These are phyloP conservation scores for Tarenaya hassleriana DNA, from an alignment of 345 rosid species.

Conservation along the genomic window DNA sequence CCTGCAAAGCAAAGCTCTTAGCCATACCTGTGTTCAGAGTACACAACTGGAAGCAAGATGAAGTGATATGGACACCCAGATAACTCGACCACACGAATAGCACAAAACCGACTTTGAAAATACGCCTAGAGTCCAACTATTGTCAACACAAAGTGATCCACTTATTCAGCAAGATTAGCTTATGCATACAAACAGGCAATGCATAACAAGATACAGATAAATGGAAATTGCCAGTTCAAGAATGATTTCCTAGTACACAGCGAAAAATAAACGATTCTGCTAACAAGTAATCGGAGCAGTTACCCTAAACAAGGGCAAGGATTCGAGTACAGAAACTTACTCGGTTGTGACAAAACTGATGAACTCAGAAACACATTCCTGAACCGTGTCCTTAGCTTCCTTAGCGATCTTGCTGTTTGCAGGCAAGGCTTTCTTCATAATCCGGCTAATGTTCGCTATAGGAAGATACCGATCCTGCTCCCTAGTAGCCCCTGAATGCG, in stretches of 20 bases:
- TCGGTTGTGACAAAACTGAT: background rate
- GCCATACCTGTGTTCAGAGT: background rate
- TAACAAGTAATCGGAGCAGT: too few species aligned
- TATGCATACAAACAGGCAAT: too few species aligned
- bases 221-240: too few species aligned
- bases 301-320: background rate
- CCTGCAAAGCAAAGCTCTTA: background rate
- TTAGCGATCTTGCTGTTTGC: conserved; percentile 6
- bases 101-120: too few species aligned
- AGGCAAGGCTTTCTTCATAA: conserved; percentile 7
- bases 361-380: conserved; percentile 8
- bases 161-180: too few species aligned
- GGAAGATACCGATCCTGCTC: conserved; percentile 11
- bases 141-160: too few species aligned
- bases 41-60: background rate
- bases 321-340: background rate
- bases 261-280: too few species aligned
- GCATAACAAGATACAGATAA: too few species aligned
- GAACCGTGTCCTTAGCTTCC: background rate
- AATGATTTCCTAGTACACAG: too few species aligned
- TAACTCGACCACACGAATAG: too few species aligned
- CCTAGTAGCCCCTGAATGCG: background rate
- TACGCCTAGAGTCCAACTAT: too few species aligned
- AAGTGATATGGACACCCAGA: too few species aligned
- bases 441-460: conserved; percentile 9